phyloP scores from a whole-genome alignment of 371 early-diverging fungal species.

The Rhizopus microsporus region DNA sequence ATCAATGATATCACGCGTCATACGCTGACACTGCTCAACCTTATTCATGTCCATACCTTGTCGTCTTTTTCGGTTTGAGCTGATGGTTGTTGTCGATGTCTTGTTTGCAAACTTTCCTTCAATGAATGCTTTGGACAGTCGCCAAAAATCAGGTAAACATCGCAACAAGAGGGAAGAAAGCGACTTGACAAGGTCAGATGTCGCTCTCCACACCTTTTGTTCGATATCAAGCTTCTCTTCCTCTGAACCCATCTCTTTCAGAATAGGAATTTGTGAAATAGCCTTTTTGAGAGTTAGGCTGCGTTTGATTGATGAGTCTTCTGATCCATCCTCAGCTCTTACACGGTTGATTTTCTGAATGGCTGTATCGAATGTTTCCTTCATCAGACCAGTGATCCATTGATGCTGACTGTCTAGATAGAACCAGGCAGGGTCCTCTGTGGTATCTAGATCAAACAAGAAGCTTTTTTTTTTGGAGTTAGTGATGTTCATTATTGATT shows the following conservation, averaged over 20 bases:
- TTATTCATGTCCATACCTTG: slow-evolving; percentile 67
- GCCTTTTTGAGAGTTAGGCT: slow-evolving; percentile 38
- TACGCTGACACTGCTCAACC: slow-evolving; percentile 74
- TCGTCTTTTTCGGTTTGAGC: slow-evolving; percentile 36
- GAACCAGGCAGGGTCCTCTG: slow-evolving; percentile 88
- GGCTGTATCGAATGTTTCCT: slow-evolving; percentile 63
- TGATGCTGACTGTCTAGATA: slow-evolving; percentile 87
- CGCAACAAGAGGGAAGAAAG: slow-evolving; percentile 74
- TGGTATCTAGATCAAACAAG: slow-evolving; percentile 79
- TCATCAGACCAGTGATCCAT: slow-evolving; percentile 82
- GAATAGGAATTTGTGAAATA: slow-evolving; percentile 31
- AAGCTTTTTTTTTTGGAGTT: slow-evolving; percentile 41
- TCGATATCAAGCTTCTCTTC: slow-evolving; percentile 39
- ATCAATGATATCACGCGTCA: slow-evolving; percentile 77
- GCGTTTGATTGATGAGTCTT: slow-evolving; percentile 39
- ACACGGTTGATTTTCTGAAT: slow-evolving; percentile 39
- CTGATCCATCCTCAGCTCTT: slow-evolving; percentile 14
- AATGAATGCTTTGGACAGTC: slow-evolving; percentile 78
- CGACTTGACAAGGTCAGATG: slow-evolving; percentile 66
- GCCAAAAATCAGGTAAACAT: slow-evolving; percentile 93
- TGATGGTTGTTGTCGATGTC: slow-evolving; percentile 21
- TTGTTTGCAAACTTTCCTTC: slow-evolving; percentile 78
- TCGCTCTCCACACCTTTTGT: slow-evolving; percentile 72
- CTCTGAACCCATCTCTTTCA: neutral
- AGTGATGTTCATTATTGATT: neutral